Evolutionary conservation across 371 early-diverging fungal species (phyloP), one percentile per base, ranked within the genome.

Genomic region (Saksenaea vasiformis): DNA sequence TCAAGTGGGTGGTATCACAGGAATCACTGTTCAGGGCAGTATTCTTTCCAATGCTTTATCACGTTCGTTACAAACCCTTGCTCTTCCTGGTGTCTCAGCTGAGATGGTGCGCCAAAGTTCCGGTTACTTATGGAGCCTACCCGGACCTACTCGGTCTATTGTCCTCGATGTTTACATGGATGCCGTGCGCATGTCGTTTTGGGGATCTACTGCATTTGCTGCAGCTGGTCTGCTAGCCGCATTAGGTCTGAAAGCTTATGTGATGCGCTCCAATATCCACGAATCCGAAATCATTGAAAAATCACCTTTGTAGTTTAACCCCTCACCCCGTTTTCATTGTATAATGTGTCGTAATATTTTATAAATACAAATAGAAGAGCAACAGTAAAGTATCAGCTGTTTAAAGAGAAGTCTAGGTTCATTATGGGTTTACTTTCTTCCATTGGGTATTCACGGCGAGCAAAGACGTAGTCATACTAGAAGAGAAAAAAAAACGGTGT

Each of bases 1-100:
- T 62, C 74, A 76, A 59, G 74, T 71, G 11, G 79, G 79, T n/a
- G 79, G 79, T 3, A 76, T 78, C 34, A 72, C 76, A 15, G 79
- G 79, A 1, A 78, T 78, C 26, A 74, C 79, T 10, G 56, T 68
- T 5, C 64, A 64, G 17, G 72, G 74, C 3, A 76, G 74, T 41
- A 71, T 78, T 13, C 51, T 78, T 1, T 73, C 71, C 60, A 78
- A 78, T 39, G 53, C 63, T 9, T 54, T 78, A 0, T 54, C 38
- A 17, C n/a, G 37, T 31, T 60, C 61, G 15, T 17, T 77, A 1
- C 28, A 66, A 17, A 54, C 60, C 1, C 17, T 66, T 38, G 41
- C 56, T 2, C 54, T 77, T 35, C 66, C 69, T 3, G 59, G 60
- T 14, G 73, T 74, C 3, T 66, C 60, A 8, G 65, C 68, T 17